phyloP scores from a whole-genome alignment of 1,139 yeast genomes.

The Casaregolazyma lundiana region DNA sequence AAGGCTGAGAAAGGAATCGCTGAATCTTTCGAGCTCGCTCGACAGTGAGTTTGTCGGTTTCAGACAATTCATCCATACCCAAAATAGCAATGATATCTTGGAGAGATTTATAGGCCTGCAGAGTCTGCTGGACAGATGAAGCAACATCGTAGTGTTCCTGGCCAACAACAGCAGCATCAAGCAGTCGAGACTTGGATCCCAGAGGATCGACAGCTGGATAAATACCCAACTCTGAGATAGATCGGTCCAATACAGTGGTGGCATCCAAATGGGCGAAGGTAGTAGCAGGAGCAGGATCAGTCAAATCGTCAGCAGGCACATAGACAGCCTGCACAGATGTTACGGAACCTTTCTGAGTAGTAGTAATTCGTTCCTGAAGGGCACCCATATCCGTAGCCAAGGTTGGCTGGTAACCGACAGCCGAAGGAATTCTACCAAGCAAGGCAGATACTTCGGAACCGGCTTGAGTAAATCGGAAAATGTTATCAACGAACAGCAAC shows the following conservation, averaged over 20 bases:
- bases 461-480: conserved; percentile 99
- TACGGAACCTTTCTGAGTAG: conserved; percentile 99
- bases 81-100: conserved; percentile 99
- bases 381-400: conserved; percentile 99
- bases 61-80: conserved; percentile 99
- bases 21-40: conserved; percentile 99
- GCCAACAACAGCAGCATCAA: conserved; percentile 96
- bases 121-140: conserved; percentile 90
- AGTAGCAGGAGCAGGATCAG: conserved; percentile 99
- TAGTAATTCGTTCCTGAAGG: conserved; percentile 99
- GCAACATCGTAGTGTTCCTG: conserved; percentile 98
- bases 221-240: conserved; percentile 99
- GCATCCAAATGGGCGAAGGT: conserved; percentile 99
- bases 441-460: conserved; percentile 99
- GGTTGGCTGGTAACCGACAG: conserved; percentile 99
- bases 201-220: conserved; percentile 99
- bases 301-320: conserved; percentile 99
- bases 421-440: conserved; percentile 99
- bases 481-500: conserved; percentile 98
- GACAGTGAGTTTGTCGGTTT: conserved; percentile 96
- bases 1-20: conserved; percentile 99
- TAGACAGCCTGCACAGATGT: conserved; percentile 99
- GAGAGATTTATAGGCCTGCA: conserved; percentile 98
- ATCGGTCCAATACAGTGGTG: conserved; percentile 98
- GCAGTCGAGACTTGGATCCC: conserved; percentile 98